Conservation (phyloP, 352 stramenopile genomes). For the Globisporangium heterothallicum region DNA sequence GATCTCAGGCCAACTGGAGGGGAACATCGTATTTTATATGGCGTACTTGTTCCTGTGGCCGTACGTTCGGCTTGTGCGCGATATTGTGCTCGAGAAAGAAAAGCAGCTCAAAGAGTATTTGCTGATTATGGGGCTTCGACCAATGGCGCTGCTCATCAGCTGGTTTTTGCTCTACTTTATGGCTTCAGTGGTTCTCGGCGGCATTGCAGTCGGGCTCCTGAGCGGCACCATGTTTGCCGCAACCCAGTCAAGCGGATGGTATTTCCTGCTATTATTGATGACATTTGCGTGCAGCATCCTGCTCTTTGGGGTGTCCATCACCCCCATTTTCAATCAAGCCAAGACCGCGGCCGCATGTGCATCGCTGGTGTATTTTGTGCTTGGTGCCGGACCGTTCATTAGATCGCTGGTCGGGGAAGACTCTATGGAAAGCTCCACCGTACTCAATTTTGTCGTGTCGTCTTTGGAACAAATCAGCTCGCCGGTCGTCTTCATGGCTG, state of each 20-base stretch:
- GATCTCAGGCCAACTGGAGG: slow-evolving; percentile 39
- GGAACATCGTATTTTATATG: slow-evolving; percentile 68
- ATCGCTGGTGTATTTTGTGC: slow-evolving; percentile 60
- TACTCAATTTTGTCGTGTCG: slow-evolving; percentile 27
- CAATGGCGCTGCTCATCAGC: slow-evolving; percentile 64
- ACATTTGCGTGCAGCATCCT: slow-evolving; percentile 61
- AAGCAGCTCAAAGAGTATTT: slow-evolving; percentile 86
- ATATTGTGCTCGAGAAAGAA: slow-evolving; percentile 89
- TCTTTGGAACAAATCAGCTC: slow-evolving; percentile 52
- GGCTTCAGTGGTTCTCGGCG: slow-evolving; percentile 37
- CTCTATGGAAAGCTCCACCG: slow-evolving; percentile 23
- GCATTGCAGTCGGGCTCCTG: slow-evolving; percentile 55
- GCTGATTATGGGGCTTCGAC: slow-evolving; percentile 83
- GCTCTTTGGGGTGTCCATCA: slow-evolving; percentile 65
- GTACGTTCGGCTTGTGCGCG: slow-evolving; percentile 76
- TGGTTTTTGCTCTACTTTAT: slow-evolving; percentile 83
- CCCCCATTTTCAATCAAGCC: slow-evolving; percentile 63
- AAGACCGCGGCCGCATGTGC: slow-evolving; percentile 61
- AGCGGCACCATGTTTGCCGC: slow-evolving; percentile 56
- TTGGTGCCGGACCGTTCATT: slow-evolving; percentile 49
- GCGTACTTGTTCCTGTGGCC: slow-evolving; percentile 85
- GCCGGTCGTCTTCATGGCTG: slow-evolving; percentile 65
- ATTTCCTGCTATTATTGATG: slow-evolving; percentile 61
- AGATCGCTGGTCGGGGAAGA: slow-evolving; percentile 49
- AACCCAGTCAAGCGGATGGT: slow-evolving; percentile 24